Evolutionary conservation across 768 basidiomycete species (phyloP).

Genomic region (Mycena olivaceomarginata): DNA sequence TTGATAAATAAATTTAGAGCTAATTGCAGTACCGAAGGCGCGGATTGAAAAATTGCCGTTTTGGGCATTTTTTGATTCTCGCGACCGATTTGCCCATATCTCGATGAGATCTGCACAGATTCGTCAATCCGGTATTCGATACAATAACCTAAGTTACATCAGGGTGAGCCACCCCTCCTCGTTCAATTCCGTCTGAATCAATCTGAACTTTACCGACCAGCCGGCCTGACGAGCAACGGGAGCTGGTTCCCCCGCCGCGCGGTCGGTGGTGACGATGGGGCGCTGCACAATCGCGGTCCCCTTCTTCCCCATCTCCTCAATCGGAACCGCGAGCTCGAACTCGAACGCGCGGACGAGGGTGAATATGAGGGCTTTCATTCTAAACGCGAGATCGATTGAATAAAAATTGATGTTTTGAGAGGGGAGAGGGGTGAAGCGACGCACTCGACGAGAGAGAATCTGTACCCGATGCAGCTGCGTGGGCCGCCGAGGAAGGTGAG

Average conservation of each 20-base stretch:
- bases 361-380: constrained; percentile 21
- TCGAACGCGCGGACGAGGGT: constrained; percentile 19
- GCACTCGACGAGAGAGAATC: constrained; percentile 37
- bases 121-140: too few species aligned
- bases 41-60: too few species aligned
- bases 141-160: too few species aligned
- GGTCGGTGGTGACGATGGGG: constrained; percentile 19
- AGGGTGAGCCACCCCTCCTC: too few species aligned
- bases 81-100: too few species aligned
- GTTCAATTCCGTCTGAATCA: not conserved
- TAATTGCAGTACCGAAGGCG: too few species aligned
- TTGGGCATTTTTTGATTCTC: too few species aligned
- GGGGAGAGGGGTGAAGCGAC: not conserved
- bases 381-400: not conserved
- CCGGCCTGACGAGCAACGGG: constrained; percentile 27
- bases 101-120: too few species aligned
- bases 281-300: constrained; percentile 20
- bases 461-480: constrained; percentile 62
- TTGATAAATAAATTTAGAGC: too few species aligned
- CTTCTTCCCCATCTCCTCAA: constrained; percentile 9
- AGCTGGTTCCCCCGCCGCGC: constrained; percentile 29
- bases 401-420: not conserved
- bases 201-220: not conserved
- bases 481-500: constrained; percentile 66
- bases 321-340: constrained; percentile 32